Evolutionary conservation across 176 grass and related monocot species (phyloP).

Genomic region (Elymus sibiricus): DNA sequence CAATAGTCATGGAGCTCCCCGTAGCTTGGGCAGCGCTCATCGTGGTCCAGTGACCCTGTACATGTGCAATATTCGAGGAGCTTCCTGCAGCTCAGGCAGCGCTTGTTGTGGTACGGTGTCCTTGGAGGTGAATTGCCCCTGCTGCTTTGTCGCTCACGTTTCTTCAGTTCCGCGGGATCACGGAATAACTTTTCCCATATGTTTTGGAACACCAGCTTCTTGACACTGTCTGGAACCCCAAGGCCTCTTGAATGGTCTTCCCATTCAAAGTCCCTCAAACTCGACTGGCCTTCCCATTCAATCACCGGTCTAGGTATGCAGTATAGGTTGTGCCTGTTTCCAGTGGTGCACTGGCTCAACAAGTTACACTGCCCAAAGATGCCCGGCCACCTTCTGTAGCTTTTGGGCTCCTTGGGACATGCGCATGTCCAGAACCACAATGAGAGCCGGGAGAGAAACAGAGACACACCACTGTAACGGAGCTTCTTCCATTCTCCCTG

Average conservation of each 20-base stretch:
- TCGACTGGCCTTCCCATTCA: neutral
- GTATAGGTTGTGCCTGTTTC: neutral
- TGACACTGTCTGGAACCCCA: neutral
- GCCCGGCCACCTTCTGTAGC: neutral
- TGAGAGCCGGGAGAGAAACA: neutral
- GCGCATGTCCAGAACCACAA: too few species aligned
- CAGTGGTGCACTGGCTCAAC: neutral
- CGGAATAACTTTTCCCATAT: neutral
- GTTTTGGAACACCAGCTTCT: neutral
- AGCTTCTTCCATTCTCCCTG: neutral
- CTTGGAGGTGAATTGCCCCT: neutral
- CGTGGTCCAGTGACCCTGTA: too few species aligned
- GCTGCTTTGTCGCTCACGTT: too few species aligned
- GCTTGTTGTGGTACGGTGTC: neutral
- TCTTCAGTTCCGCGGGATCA: neutral
- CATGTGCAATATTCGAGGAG: neutral
- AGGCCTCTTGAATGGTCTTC: neutral
- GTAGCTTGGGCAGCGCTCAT: too few species aligned
- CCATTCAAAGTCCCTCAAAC: too few species aligned
- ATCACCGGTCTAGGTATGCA: neutral
- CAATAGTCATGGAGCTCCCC: neutral
- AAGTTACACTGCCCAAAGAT: neutral
- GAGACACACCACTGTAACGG: neutral
- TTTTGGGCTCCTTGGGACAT: neutral
- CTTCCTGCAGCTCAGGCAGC: neutral